These are phyloP conservation scores for Aspergillus leporis DNA, from an alignment of 495 filamentous ascomycete species.

Conservation along the genomic window DNA sequence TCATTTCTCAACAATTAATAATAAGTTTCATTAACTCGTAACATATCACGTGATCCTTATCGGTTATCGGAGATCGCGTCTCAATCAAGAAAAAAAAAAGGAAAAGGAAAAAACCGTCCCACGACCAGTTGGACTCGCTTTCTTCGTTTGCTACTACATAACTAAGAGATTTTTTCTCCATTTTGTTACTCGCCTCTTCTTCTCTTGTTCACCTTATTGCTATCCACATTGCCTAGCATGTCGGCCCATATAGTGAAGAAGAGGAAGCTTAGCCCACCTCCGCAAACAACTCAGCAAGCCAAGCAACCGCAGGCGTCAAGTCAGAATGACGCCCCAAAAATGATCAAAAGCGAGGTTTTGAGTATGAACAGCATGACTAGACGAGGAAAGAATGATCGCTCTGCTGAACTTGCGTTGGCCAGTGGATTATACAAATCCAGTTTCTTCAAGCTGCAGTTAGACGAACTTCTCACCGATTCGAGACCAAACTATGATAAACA, in stretches of 20 bases:
- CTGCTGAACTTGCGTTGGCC: constrained; percentile 44
- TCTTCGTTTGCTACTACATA: too few relatives aligned
- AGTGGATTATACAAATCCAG: constrained; percentile 63
- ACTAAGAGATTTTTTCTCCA: neutral
- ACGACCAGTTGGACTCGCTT: too few relatives aligned
- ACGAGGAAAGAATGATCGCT: constrained; percentile 29
- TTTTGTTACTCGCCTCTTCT: neutral
- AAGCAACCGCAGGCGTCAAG: neutral
- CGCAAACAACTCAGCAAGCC: constrained; percentile 21
- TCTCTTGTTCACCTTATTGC: neutral
- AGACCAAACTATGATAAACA: constrained; percentile 67
- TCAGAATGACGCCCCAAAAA: constrained; percentile 3
- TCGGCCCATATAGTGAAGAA: constrained; percentile 36
- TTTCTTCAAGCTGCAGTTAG: constrained; percentile 84
- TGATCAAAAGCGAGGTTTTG: neutral
- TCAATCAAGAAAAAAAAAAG: too few relatives aligned
- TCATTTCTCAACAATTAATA: too few relatives aligned
- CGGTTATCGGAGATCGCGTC: too few relatives aligned
- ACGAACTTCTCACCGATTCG: constrained; percentile 74
- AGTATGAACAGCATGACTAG: constrained; percentile 2
- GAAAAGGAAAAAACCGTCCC: too few relatives aligned
- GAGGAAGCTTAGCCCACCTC: constrained; percentile 39
- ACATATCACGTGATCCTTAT: too few relatives aligned
- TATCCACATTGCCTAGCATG: constrained; percentile 22
- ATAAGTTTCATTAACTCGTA: too few relatives aligned